Evolutionary conservation across 768 basidiomycete species (phyloP).

Genomic region (Neoboletus subvelutipes): DNA sequence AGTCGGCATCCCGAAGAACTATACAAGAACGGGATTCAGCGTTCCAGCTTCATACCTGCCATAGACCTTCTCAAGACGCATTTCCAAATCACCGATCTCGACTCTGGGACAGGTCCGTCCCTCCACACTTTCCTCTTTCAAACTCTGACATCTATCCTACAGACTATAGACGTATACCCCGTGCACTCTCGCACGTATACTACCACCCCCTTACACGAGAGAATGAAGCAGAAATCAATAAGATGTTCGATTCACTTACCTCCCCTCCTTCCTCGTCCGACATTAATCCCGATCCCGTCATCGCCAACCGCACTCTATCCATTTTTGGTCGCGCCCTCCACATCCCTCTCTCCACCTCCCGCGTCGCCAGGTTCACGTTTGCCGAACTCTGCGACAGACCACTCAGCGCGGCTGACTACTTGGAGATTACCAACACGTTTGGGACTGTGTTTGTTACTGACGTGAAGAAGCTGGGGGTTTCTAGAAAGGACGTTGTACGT

Average conservation of each 20-base stretch:
- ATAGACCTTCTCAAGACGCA: slow-evolving; percentile 89
- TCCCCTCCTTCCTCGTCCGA: slow-evolving; percentile 41
- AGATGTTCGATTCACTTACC: slow-evolving; percentile 78
- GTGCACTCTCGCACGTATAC: slow-evolving; percentile 92
- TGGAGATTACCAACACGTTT: slow-evolving; percentile 89
- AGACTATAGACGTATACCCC: slow-evolving; percentile 95
- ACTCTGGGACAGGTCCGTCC: slow-evolving; percentile 85
- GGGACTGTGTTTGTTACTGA: slow-evolving; percentile 84
- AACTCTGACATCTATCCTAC: slow-evolving; percentile 2
- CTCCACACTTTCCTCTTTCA: not conserved
- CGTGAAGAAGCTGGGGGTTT: slow-evolving; percentile 85
- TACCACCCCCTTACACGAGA: slow-evolving; percentile 73
- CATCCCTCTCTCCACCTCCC: slow-evolving; percentile 77
- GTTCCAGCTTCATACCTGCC: slow-evolving; percentile 90
- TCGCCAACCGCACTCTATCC: slow-evolving; percentile 60
- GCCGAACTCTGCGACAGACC: slow-evolving; percentile 84
- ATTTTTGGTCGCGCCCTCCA: slow-evolving; percentile 89
- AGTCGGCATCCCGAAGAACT: slow-evolving; percentile 97
- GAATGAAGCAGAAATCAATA: slow-evolving; percentile 68
- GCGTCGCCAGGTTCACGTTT: slow-evolving; percentile 85
- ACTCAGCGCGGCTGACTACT: slow-evolving; percentile 91
- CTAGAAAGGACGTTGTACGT: slow-evolving; percentile 80
- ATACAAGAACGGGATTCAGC: slow-evolving; percentile 98
- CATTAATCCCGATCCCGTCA: slow-evolving; percentile 45
- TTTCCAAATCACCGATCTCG: slow-evolving; percentile 87